phyloP scores from a whole-genome alignment of 2,329 filamentous ascomycete genomes.

The Alternaria ventricosa region DNA sequence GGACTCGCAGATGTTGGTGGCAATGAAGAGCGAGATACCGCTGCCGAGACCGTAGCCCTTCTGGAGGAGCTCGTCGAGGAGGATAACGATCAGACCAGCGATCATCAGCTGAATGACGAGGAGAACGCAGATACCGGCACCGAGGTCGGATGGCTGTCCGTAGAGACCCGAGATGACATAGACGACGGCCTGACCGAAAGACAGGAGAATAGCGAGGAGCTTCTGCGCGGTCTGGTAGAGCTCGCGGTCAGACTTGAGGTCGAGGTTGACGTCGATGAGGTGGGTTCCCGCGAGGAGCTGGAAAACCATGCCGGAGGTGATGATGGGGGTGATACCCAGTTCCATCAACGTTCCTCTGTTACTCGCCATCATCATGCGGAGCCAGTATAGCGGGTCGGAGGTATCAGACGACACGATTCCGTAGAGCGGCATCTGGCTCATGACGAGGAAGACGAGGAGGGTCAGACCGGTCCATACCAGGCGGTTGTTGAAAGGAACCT shows the following conservation, averaged over 20 bases:
- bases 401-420: conserved; percentile 97
- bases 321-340: conserved; percentile 94
- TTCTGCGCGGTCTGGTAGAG: conserved; percentile 99
- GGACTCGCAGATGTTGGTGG: conserved; percentile 99
- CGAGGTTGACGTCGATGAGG: conserved; percentile 99
- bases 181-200: conserved; percentile 95
- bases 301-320: conserved; percentile 99
- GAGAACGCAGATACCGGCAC: conserved; percentile 97
- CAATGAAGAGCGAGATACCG: conserved; percentile 99
- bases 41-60: conserved; percentile 99
- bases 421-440: conserved; percentile 97
- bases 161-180: conserved; percentile 96
- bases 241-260: conserved; percentile 99
- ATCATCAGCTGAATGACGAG: conserved; percentile 97
- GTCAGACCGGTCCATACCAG: conserved; percentile 68
- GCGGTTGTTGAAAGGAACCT: conserved; percentile 94
- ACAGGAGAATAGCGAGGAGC: conserved; percentile 87
- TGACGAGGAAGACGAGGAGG: conserved; percentile 98
- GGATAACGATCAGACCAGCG: conserved; percentile 97
- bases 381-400: conserved; percentile 98
- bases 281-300: conserved; percentile 99
- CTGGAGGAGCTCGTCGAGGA: conserved; percentile 97
- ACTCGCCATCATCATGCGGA: conserved; percentile 99
- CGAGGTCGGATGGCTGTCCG: conserved; percentile 93
- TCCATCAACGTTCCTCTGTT: conserved; percentile 97